phyloP scores from a whole-genome alignment of 208 protist species.

The Crithidia fasciculata region DNA sequence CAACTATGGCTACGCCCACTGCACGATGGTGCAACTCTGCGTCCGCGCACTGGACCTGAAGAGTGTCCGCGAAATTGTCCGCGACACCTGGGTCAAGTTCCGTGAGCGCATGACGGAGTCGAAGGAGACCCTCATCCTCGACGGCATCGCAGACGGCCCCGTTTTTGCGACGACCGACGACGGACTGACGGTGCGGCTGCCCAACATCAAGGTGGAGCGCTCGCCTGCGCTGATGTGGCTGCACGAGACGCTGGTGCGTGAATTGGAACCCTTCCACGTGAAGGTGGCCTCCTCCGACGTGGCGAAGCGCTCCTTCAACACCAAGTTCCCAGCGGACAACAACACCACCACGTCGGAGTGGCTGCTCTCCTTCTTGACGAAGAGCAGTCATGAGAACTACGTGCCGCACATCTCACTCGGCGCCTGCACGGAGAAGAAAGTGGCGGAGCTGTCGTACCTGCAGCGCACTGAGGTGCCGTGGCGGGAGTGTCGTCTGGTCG shows the following conservation, averaged over 20 bases:
- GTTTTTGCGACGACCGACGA: constrained; percentile 48
- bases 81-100: constrained; percentile 47
- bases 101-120: constrained; percentile 27
- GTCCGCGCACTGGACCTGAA: constrained; percentile 57
- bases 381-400: constrained; percentile 58
- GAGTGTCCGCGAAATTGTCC: constrained; percentile 47
- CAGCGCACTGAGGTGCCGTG: constrained; percentile 61
- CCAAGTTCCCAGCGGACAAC: constrained; percentile 56
- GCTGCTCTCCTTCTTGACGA: constrained; percentile 55
- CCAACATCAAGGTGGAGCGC: constrained; percentile 59
- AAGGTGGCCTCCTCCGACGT: constrained; percentile 52
- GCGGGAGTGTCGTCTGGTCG: constrained; percentile 72
- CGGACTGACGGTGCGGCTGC: constrained; percentile 50
- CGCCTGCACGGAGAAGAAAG: constrained; percentile 46
- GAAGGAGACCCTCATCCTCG: constrained; percentile 48
- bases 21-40: constrained; percentile 73
- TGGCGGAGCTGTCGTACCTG: constrained; percentile 49
- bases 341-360: constrained; percentile 43
- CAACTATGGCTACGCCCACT: constrained; percentile 73
- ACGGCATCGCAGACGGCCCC: constrained; percentile 46
- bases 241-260: constrained; percentile 57
- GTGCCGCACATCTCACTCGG: constrained; percentile 77
- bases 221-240: constrained; percentile 45
- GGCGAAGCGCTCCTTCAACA: constrained; percentile 71
- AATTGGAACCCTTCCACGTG: constrained; percentile 55